Conservation (phyloP, 2,329 filamentous ascomycete genomes). For the Cytospora chrysosperma region DNA sequence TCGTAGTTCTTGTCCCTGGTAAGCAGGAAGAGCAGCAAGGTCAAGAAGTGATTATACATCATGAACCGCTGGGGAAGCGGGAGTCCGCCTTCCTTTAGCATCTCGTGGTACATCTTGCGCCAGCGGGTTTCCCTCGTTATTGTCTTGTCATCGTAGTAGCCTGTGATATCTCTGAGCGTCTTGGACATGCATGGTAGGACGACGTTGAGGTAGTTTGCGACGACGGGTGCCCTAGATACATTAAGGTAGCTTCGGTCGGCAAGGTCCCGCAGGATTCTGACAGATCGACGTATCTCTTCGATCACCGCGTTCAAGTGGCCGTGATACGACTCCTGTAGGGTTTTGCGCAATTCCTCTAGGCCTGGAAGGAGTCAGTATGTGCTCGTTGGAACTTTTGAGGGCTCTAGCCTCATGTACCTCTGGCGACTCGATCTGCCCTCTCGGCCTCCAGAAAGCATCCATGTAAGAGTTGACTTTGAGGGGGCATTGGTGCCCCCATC, state of each 20-base stretch:
- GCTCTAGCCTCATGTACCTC: background rate
- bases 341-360: conserved; percentile 49
- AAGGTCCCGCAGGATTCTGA: conserved; percentile 51
- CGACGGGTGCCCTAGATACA: conserved; percentile 46
- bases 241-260: conserved; percentile 55
- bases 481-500: conserved; percentile 13
- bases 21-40: conserved; percentile 49
- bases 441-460: conserved; percentile 57
- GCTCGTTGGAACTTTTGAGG: no score
- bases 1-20: conserved; percentile 55
- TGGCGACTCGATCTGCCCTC: conserved; percentile 47
- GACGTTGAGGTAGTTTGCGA: conserved; percentile 56
- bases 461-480: conserved; percentile 40
- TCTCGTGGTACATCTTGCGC: conserved; percentile 57
- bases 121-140: conserved; percentile 51
- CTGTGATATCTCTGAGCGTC: conserved; percentile 53
- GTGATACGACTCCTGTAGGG: conserved; percentile 44
- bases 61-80: conserved; percentile 52
- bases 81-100: conserved; percentile 53
- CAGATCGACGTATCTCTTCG: conserved; percentile 45
- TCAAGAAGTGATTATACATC: conserved; percentile 56
- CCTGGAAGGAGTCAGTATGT: conserved; percentile 28
- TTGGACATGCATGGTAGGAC: conserved; percentile 55
- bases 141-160: conserved; percentile 50
- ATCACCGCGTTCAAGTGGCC: conserved; percentile 49